Percentiles rank a stretch among this genome's conserved stretches.
phyloP scores from a whole-genome alignment of 1,284 basidiomycete genomes.

The Mycena citricolor region DNA sequence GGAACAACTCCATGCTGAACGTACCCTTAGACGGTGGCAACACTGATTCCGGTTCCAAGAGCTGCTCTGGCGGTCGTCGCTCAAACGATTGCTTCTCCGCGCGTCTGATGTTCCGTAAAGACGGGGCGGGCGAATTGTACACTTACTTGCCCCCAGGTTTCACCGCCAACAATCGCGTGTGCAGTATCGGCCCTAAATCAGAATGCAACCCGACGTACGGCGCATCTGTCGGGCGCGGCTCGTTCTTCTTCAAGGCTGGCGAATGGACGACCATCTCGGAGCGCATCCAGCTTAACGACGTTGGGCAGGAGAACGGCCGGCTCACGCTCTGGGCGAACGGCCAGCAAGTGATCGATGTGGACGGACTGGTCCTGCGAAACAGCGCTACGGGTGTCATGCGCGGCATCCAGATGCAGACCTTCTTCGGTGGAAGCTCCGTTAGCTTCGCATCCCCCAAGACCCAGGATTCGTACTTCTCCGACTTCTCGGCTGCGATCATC shows the following conservation, averaged over 20 bases:
- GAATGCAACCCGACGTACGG: constrained; percentile 68
- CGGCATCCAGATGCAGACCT: constrained; percentile 67
- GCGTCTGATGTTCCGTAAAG: constrained; percentile 45
- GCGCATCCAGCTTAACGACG: constrained; percentile 61
- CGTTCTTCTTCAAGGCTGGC: constrained; percentile 64
- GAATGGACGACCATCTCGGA: constrained; percentile 61
- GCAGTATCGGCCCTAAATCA: constrained; percentile 51
- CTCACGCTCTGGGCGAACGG: constrained; percentile 60
- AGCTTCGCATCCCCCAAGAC: constrained; percentile 55
- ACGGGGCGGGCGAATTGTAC: constrained; percentile 57
- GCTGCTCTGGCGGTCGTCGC: constrained; percentile 44
- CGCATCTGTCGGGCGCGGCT: constrained; percentile 66
- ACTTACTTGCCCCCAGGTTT: constrained; percentile 58
- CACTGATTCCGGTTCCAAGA: constrained; percentile 32
- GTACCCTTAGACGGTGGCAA: constrained; percentile 49
- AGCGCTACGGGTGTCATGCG: constrained; percentile 46
- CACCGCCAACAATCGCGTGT: constrained; percentile 50
- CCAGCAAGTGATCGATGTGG: constrained; percentile 52
- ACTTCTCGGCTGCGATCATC: constrained; percentile 62
- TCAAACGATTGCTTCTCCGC: constrained; percentile 39
- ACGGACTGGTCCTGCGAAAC: constrained; percentile 49
- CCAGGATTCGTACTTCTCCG: constrained; percentile 61
- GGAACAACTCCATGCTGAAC: too few relatives aligned
- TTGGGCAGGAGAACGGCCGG: constrained; percentile 54
- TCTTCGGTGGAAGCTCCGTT: constrained; percentile 51